phyloP scores from a whole-genome alignment of 1,139 yeast genomes.

The Suhomyces bokatorum region DNA sequence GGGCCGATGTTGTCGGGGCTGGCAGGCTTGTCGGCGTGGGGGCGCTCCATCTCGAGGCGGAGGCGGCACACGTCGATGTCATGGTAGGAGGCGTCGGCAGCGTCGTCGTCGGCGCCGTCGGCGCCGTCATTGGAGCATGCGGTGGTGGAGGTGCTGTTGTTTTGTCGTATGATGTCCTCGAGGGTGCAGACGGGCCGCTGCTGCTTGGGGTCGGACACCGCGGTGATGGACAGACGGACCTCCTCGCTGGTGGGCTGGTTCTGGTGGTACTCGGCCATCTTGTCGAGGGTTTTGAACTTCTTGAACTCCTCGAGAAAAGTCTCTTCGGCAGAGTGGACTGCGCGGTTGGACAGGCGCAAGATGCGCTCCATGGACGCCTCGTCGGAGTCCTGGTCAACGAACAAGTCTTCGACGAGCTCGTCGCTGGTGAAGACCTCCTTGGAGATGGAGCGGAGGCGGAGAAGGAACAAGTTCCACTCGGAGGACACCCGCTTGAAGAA shows the following conservation, averaged over 20 bases:
- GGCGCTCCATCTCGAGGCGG: slow-evolving; percentile 28
- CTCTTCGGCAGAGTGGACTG: slow-evolving; percentile 34
- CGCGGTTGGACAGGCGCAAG: slow-evolving; percentile 22
- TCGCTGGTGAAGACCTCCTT: slow-evolving; percentile 46
- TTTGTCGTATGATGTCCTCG: slow-evolving; percentile 15
- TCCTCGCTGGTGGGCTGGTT: slow-evolving; percentile 18
- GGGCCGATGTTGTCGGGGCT: slow-evolving; percentile 38
- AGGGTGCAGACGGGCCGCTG: not conserved
- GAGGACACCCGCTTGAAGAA: slow-evolving; percentile 36
- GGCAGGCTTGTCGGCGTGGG: not conserved
- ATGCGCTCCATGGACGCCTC: slow-evolving; percentile 25
- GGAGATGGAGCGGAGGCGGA: slow-evolving; percentile 37
- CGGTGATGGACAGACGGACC: slow-evolving; percentile 24
- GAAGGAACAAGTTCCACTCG: slow-evolving; percentile 37
- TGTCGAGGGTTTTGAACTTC: slow-evolving; percentile 37
- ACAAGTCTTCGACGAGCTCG: slow-evolving; percentile 44
- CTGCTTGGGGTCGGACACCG: slow-evolving; percentile 18
- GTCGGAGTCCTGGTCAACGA: slow-evolving; percentile 38
- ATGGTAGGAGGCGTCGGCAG: slow-evolving; percentile 21
- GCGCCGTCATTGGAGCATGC: slow-evolving; percentile 1
- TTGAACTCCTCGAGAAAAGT: slow-evolving; percentile 36
- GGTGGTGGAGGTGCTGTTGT: slow-evolving; percentile 11
- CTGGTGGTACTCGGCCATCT: slow-evolving; percentile 29
- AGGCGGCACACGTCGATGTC: slow-evolving; percentile 32
- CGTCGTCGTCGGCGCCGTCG: slow-evolving; percentile 23